A percentile compares a stretch with the other conserved stretches of the same genome.
Conservation (phyloP, 2,329 filamentous ascomycete species). For the Fusarium guadeloupense region DNA sequence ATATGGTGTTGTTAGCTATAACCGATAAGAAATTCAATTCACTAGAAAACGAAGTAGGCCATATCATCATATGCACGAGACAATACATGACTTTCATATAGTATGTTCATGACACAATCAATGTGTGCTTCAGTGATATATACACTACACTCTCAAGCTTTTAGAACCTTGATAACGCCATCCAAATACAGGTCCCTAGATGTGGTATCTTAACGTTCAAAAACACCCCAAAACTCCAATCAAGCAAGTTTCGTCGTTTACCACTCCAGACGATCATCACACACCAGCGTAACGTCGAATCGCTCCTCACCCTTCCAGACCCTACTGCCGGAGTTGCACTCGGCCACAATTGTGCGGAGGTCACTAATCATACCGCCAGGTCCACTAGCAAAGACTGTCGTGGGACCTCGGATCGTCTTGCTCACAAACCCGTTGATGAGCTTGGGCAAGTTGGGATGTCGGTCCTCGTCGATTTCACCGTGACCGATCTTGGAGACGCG, state of each 20-base stretch:
- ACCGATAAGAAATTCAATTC: background rate
- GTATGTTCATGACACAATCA: background rate
- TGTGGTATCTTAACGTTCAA: constrained; percentile 38
- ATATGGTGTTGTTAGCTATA: background rate
- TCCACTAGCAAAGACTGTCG: constrained; percentile 68
- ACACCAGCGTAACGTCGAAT: constrained; percentile 65
- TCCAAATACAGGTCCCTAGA: constrained; percentile 23
- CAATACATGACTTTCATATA: background rate
- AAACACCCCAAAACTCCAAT: constrained; percentile 15
- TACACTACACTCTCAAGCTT: background rate
- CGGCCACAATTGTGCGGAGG: constrained; percentile 62
- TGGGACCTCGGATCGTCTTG: constrained; percentile 57
- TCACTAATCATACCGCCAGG: constrained; percentile 69
- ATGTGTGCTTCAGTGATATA: constrained; percentile 2
- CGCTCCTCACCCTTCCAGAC: constrained; percentile 68
- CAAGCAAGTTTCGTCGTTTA: constrained; percentile 33
- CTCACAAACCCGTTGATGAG: constrained; percentile 61
- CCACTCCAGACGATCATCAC: constrained; percentile 69
- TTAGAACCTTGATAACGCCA: constrained; percentile 6
- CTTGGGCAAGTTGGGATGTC: constrained; percentile 57
- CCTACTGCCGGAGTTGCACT: constrained; percentile 59
- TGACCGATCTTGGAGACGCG: constrained; percentile 45
- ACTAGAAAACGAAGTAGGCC: constrained; percentile 1
- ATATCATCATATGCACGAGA: background rate
- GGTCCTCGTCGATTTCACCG: constrained; percentile 43